Evolutionary conservation across 2,329 filamentous ascomycete species (phyloP), one percentile per base, ranked within the genome.

Genomic region (Fusarium beomiforme): DNA sequence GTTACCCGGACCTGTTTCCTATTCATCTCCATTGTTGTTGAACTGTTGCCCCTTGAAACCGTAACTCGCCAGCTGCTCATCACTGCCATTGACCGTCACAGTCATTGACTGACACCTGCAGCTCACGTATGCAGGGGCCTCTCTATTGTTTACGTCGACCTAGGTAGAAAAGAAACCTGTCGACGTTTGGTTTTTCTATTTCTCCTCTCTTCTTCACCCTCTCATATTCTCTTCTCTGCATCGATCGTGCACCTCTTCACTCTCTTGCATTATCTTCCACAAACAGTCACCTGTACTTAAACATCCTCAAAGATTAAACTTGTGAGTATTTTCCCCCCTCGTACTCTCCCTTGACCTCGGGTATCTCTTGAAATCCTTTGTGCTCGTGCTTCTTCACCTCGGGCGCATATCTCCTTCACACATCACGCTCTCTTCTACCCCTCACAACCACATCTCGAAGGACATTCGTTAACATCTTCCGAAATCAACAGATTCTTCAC

Each of bases 1-100:
- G 10, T 19, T 21, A n/a, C 19, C 24, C 2, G 34, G 13, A 29
- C 21, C 17, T 47, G 41, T 43, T 49, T 31, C 53, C 44, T 43
- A 53, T 54, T 69, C 41, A 64, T 59, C 41, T 21, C 39, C 19
- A 41, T 53, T 59, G 44, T 56, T 59, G 46, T 55, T 47, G 12
- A 67, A 55, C 54, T 26, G 69, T 70, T 72, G 65, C 69, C 69
- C 69, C 65, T 70, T 62, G 56, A 61, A 63, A 72, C 60, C 39
- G 62, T 31, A 56, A n/a, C 41, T 53, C 33, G 44, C 31, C 51
- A 61, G 60, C 63, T 34, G 66, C 69, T 51, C 39, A 44, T 39
- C 61, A 62, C 64, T 67, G 67, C 21, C 53, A 37, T 53, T 54
- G 66, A 46, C 51, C 17, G 39, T 24, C 29, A 64, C 51, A 21